Conservation (phyloP, 345 rosid genomes). For the Melastoma malabathricum region DNA sequence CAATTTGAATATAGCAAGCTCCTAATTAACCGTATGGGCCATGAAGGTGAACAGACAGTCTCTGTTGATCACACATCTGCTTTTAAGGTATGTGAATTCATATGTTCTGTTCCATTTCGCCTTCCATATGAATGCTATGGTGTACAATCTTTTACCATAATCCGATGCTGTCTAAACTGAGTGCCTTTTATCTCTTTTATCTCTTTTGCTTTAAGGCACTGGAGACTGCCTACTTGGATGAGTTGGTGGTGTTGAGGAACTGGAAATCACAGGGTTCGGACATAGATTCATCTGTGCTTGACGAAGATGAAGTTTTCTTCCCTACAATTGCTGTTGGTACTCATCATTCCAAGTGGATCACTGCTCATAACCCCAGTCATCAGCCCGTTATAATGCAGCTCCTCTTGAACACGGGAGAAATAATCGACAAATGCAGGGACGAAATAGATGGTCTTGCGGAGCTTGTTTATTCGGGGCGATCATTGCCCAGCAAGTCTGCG, state of each 20-base stretch:
- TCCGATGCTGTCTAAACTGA: too few relatives aligned
- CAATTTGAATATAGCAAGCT: not conserved
- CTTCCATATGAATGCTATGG: too few relatives aligned
- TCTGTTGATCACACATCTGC: too few relatives aligned
- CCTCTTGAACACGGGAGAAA: slow-evolving; percentile 46
- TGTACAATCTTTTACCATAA: too few relatives aligned
- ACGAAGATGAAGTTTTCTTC: slow-evolving; percentile 36
- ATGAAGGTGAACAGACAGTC: not conserved
- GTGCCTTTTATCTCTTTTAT: too few relatives aligned
- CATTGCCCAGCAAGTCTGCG: slow-evolving; percentile 11
- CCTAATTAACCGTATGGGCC: not conserved
- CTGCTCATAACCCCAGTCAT: slow-evolving; percentile 52
- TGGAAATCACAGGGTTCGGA: slow-evolving; percentile 53
- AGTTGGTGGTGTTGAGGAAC: slow-evolving; percentile 30
- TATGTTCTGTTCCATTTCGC: too few relatives aligned
- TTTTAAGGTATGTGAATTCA: too few relatives aligned
- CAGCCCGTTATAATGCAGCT: slow-evolving; percentile 64
- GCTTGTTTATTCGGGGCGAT: slow-evolving; percentile 15
- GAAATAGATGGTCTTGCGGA: slow-evolving; percentile 15
- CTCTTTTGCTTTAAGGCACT: too few relatives aligned
- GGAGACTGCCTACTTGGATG: slow-evolving; percentile 20
- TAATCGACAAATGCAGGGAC: slow-evolving; percentile 38
- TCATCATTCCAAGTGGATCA: slow-evolving; percentile 40
- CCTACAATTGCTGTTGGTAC: slow-evolving; percentile 37
- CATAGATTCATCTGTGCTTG: slow-evolving; percentile 38